phyloP scores from a whole-genome alignment of 129 eudicot genomes.

The Flaveria brownii region DNA sequence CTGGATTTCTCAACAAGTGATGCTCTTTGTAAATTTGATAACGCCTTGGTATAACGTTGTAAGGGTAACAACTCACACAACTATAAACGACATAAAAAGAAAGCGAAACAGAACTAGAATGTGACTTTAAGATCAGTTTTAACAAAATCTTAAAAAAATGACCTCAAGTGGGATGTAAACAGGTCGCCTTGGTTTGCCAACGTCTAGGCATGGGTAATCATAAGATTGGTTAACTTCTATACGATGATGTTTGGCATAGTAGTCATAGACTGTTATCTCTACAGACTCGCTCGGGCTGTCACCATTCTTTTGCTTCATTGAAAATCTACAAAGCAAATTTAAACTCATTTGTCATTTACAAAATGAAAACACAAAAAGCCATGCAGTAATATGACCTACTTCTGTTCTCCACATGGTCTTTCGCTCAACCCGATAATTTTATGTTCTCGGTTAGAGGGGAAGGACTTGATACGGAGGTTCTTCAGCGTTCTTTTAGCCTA shows the following conservation, averaged over 20 bases:
- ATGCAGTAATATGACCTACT: conserved; percentile 34
- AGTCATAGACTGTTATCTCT: conserved; percentile 68
- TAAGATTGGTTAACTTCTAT: conserved; percentile 50
- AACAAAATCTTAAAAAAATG: not conserved
- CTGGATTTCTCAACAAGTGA: conserved; percentile 83
- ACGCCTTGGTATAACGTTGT: conserved; percentile 81
- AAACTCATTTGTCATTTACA: not conserved
- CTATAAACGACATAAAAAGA: conserved; percentile 31
- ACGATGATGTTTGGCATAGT: conserved; percentile 53
- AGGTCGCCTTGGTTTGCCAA: conserved; percentile 76
- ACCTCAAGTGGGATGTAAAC: conserved; percentile 83
- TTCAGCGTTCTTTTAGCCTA: conserved; percentile 77
- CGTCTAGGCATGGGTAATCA: conserved; percentile 82
- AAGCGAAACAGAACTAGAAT: not conserved
- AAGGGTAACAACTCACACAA: conserved; percentile 62
- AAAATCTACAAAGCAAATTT: conserved; percentile 46
- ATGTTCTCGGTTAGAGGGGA: conserved; percentile 55
- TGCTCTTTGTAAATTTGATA: conserved; percentile 60
- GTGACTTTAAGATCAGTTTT: not conserved
- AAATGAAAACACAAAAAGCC: not conserved
- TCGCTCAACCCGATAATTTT: conserved; percentile 87
- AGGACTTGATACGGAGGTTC: conserved; percentile 64
- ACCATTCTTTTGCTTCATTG: conserved; percentile 46
- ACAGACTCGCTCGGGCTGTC: conserved; percentile 25
- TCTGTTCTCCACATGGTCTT: conserved; percentile 60